Evolutionary conservation across 2,329 filamentous ascomycete species (phyloP).

Genomic region (Trichoderma endophyticum): DNA sequence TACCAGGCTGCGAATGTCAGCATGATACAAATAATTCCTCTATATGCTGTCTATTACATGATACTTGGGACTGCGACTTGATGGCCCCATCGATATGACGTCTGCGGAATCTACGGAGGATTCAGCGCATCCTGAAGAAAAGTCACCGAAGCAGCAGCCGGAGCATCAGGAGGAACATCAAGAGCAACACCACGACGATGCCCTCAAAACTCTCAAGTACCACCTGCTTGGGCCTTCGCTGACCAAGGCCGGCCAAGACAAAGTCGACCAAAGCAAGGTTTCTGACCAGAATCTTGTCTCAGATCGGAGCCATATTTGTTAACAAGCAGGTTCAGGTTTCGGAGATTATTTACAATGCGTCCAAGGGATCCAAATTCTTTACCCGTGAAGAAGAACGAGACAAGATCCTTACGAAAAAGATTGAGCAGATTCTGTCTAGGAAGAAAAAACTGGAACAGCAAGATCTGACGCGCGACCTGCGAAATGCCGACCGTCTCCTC

Average conservation of each 20-base stretch:
- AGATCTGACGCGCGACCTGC: conserved; percentile 69
- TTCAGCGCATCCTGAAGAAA: conserved; percentile 3
- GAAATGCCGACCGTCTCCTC: conserved; percentile 77
- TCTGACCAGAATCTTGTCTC: conserved; percentile 6
- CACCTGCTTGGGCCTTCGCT: conserved; percentile 84
- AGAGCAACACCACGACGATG: conserved; percentile 34
- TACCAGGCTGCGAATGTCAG: background rate
- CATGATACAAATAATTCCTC: background rate
- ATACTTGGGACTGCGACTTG: background rate
- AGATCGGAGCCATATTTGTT: background rate
- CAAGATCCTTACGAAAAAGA: conserved; percentile 79
- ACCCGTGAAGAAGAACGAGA: conserved; percentile 83
- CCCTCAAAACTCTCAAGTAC: conserved; percentile 70
- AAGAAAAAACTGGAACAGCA: conserved; percentile 72
- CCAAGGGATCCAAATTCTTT: conserved; percentile 95
- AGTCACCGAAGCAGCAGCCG: conserved; percentile 38
- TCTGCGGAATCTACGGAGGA: conserved; percentile 16
- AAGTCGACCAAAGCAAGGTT: conserved; percentile 86
- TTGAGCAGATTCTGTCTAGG: conserved; percentile 71
- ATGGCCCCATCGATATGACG: conserved; percentile 15
- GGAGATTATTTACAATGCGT: conserved; percentile 94
- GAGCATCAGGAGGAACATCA: background rate
- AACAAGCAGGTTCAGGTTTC: conserved; percentile 61
- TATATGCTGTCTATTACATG: background rate
- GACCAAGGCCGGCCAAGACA: conserved; percentile 89